phyloP scores from a whole-genome alignment of 805 yeast species.

The Pichia scutulata region DNA sequence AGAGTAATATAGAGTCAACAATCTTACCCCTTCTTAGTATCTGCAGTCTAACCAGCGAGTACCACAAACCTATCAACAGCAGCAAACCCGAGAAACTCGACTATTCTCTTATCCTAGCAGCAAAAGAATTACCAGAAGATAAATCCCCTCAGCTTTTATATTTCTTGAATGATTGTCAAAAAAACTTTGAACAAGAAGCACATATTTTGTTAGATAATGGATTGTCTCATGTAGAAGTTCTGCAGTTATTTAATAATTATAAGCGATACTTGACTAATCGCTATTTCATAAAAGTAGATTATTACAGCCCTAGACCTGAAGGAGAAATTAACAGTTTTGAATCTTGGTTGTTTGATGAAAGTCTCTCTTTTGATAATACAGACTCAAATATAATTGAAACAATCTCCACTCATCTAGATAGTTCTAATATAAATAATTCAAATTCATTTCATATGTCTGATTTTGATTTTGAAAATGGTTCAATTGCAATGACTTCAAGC shows the following conservation, averaged over 20 bases:
- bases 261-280: conserved; percentile 1
- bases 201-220: conserved; percentile 3
- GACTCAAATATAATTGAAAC: not conserved
- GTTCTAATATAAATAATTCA: not conserved
- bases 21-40: not conserved
- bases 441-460: not conserved
- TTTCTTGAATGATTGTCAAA: conserved; percentile 5
- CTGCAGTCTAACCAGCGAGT: conserved; percentile 3
- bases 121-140: not conserved
- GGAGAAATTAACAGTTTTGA: not conserved
- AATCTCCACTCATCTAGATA: not conserved
- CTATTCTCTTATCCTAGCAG: not conserved
- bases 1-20: conserved; percentile 1
- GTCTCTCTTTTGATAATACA: not conserved
- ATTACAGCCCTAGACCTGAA: not conserved
- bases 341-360: not conserved
- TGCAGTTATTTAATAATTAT: conserved; percentile 3
- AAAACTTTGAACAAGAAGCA: conserved; percentile 6
- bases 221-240: conserved; percentile 3
- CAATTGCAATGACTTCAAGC: not conserved
- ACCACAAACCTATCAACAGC: not conserved
- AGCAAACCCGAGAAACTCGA: not conserved
- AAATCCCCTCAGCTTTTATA: not conserved
- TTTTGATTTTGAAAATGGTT: conserved; percentile 3
- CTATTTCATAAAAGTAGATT: not conserved